These are phyloP conservation scores for Suillus subluteus DNA, from an alignment of 768 basidiomycete species.

Conservation along the genomic window DNA sequence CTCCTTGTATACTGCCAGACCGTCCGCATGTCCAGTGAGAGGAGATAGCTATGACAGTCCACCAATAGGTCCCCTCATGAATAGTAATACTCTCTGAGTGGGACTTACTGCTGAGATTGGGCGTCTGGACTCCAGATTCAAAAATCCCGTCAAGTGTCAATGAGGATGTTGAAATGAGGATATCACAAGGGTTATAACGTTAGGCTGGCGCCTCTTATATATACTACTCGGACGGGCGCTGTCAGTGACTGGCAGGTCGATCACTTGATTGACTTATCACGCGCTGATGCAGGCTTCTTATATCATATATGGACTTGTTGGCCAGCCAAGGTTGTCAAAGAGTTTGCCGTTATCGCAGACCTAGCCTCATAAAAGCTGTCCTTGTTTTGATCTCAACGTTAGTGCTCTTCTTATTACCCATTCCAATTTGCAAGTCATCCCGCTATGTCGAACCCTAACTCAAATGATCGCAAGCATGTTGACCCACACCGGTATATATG, in stretches of 20 bases:
- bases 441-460: not conserved
- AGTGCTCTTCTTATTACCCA: not conserved
- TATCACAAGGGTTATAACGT: too few relatives aligned
- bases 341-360: conserved; percentile 6
- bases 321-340: not conserved
- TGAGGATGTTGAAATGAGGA: too few relatives aligned
- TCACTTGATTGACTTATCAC: conserved; percentile 3
- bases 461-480: not conserved
- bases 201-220: not conserved
- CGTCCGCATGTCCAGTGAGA: not conserved
- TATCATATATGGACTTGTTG: not conserved
- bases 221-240: not conserved
- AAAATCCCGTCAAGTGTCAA: too few relatives aligned
- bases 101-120: not conserved
- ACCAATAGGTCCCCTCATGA: not conserved
- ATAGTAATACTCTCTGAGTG: not conserved
- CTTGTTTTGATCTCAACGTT: not conserved
- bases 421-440: too few relatives aligned
- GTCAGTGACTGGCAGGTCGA: not conserved
- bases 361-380: conserved; percentile 23
- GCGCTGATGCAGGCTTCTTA: not conserved
- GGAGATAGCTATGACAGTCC: not conserved
- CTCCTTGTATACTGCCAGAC: not conserved
- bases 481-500: too few relatives aligned
- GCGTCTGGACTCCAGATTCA: not conserved